Evolutionary conservation across 768 basidiomycete genomes (phyloP).

Genomic region (Agrocybe chaxingu): DNA sequence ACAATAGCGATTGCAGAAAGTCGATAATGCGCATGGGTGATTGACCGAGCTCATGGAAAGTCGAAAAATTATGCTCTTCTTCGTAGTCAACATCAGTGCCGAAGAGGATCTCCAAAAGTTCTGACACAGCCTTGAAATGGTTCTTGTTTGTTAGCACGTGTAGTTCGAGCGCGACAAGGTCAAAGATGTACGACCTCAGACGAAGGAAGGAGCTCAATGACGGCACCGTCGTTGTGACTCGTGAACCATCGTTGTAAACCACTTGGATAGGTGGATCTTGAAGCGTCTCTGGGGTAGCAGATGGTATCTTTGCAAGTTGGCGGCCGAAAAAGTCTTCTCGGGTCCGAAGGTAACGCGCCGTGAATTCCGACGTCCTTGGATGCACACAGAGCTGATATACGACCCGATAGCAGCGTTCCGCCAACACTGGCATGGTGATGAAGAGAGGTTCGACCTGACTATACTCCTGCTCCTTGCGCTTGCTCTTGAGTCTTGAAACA

Average conservation of each 20-base stretch:
- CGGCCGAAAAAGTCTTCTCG: slow-evolving; percentile 86
- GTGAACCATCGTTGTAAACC: slow-evolving; percentile 67
- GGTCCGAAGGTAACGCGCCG: slow-evolving; percentile 82
- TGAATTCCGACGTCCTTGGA: slow-evolving; percentile 73
- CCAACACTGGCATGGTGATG: slow-evolving; percentile 65
- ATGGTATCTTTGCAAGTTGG: slow-evolving; percentile 77
- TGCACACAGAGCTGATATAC: slow-evolving; percentile 88
- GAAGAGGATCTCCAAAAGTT: slow-evolving; percentile 80
- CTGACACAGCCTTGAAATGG: slow-evolving; percentile 67
- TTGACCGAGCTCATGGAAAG: slow-evolving; percentile 75
- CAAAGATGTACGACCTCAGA: slow-evolving; percentile 80
- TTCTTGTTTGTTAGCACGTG: slow-evolving; percentile 81
- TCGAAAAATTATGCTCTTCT: slow-evolving; percentile 47
- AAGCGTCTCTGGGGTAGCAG: slow-evolving; percentile 48
- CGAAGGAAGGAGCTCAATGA: slow-evolving; percentile 75
- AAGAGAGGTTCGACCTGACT: slow-evolving; percentile 53
- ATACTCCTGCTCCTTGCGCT: slow-evolving; percentile 32
- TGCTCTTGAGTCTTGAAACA: slow-evolving; percentile 55
- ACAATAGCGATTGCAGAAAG: slow-evolving; percentile 79
- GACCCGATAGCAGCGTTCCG: slow-evolving; percentile 82
- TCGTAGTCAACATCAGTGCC: slow-evolving; percentile 56
- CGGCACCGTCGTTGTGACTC: slow-evolving; percentile 63
- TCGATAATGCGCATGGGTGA: slow-evolving; percentile 85
- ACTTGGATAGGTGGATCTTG: slow-evolving; percentile 57
- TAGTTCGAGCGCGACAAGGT: slow-evolving; percentile 83